Evolutionary conservation across 148 eudicot species (phyloP), one percentile per base, ranked within the genome.

Genomic region (Vaccinium macrocarpon): DNA sequence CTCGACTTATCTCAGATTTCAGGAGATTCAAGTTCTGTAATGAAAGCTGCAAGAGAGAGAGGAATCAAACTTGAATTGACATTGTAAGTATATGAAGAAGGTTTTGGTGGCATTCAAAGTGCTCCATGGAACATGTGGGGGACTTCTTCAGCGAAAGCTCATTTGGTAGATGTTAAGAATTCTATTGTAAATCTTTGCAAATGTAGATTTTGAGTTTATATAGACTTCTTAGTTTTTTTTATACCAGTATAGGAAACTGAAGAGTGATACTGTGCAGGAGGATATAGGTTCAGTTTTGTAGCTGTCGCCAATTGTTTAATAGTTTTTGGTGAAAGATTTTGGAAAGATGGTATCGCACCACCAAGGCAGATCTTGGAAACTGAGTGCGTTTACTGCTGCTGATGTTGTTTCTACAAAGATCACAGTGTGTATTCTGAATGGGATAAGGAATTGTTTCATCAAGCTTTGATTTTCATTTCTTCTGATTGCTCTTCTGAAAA

Each of bases 41-140:
- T 86, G 55, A 87, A 90, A 85, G 90, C 88, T 14, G 97, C 97
- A 27, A 88, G 83, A 82, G 91, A 82, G 71, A 91, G 85, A 82
- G 97, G 95, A 53, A 88, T 94, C 46, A 83, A 82, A 62, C 81
- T 92, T 79, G 84, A 72, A 80, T 51, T 83, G 80, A 81, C 83
- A 85, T 73, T 27, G 52, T 42, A 61, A 75, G 81, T 51, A 75
- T 70, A 29, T 27, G 55, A 85, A 14, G 75, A 79, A 13, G 73
- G 42, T 46, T 5, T 19, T 42, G 78, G 70, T n/a, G 18, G 57
- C 27, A 64, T 70, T 50, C 10, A 48, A 56, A 51, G 35, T 48
- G 55, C 29, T 76, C 29, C 14, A 5, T 5, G 29, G 62, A 70
- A 52, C 32, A 32, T 82, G 52, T 51, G 25, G 57, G 84, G 25